These are phyloP conservation scores for Pyricularia sp. DNA, from an alignment of 2,329 filamentous ascomycete genomes.

Conservation along the genomic window DNA sequence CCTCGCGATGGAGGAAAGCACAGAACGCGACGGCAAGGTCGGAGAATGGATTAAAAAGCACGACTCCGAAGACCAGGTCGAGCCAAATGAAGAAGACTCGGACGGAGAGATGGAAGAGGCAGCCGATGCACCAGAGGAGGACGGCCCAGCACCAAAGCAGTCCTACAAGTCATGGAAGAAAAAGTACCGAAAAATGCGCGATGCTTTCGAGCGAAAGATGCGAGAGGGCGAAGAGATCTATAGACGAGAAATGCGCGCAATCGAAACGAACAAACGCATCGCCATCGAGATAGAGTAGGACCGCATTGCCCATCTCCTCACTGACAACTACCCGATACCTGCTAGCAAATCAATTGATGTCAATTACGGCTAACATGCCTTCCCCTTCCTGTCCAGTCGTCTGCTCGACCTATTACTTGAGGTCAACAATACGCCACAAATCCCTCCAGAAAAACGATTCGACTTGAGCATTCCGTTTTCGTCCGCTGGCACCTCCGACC, in stretches of 20 bases:
- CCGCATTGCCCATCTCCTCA: background rate
- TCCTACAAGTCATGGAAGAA: slow-evolving; percentile 70
- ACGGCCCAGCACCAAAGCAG: slow-evolving; percentile 28
- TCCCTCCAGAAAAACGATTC: slow-evolving; percentile 66
- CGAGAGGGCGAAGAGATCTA: slow-evolving; percentile 75
- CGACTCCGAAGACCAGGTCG: slow-evolving; percentile 13
- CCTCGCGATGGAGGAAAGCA: background rate
- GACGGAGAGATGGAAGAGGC: slow-evolving; percentile 33
- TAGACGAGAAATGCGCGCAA: slow-evolving; percentile 70
- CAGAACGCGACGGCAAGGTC: background rate
- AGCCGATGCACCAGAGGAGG: slow-evolving; percentile 18
- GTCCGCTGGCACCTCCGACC: slow-evolving; percentile 3
- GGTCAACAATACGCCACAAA: slow-evolving; percentile 74
- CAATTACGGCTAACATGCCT: slow-evolving; percentile 2
- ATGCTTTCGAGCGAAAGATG: slow-evolving; percentile 69
- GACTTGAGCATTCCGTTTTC: slow-evolving; percentile 47
- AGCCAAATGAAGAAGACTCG: background rate
- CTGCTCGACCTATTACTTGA: slow-evolving; percentile 83
- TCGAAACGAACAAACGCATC: slow-evolving; percentile 71
- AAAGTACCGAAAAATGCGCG: slow-evolving; percentile 90
- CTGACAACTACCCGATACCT: background rate
- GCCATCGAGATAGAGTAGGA: slow-evolving; percentile 88
- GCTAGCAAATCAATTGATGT: background rate
- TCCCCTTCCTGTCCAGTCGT: slow-evolving; percentile 45
- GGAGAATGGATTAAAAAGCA: slow-evolving; percentile 16